Base-by-base conservation (phyloP, 192 early-diverging fungal species). In the Phlyctochytrium bullatum region DNA sequence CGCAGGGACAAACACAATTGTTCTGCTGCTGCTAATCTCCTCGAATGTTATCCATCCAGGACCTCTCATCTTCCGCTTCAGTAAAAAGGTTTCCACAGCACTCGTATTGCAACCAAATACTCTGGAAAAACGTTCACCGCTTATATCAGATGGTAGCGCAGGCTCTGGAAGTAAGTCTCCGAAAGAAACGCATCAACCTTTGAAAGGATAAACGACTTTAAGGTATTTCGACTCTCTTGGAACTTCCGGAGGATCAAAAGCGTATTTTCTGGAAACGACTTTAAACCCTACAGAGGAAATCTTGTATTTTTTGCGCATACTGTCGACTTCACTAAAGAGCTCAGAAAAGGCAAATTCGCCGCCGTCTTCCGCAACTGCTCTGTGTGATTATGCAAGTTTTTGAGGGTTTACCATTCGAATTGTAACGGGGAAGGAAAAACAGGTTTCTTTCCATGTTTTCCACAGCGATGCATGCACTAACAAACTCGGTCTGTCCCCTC, bases 61-160 rank as follows among this genome's bases (percentile, higher is more conserved):
- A 0, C 98, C 98, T 93, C 94, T 98, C 29, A 99, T 76, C 61
- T 92, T 88, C 25, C 95, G 84, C 75, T 98, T 94, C 27, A 96
- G 83, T n/a, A 98, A 71, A 53, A 99, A 89, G 28, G 91, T 85
- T 76, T 99, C 98, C n/a, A 98, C 77, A 0, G 93, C 90, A 40
- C 78, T 86, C 14, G 93, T 93, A 50, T 88, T 85, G 2, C 90
- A 80, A 14, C 96, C 98, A 83, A 99, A 98, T 1, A 92, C 79
- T 59, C 88, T 90, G 64, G 86, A 86, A 69, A 96, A 98, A 0
- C 86, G 89, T 59, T 80, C 83, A 33, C 90, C 90, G n/a, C 53
- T 79, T 23, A 88, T 60, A 36, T 88, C 61, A 34, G 53, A 33
- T 32, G 89, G 81, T 32, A 92, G 59, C 65, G 77, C 71, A 36